phyloP scores from a whole-genome alignment of 2,329 filamentous ascomycete species.

The Talaromyces islandicus region DNA sequence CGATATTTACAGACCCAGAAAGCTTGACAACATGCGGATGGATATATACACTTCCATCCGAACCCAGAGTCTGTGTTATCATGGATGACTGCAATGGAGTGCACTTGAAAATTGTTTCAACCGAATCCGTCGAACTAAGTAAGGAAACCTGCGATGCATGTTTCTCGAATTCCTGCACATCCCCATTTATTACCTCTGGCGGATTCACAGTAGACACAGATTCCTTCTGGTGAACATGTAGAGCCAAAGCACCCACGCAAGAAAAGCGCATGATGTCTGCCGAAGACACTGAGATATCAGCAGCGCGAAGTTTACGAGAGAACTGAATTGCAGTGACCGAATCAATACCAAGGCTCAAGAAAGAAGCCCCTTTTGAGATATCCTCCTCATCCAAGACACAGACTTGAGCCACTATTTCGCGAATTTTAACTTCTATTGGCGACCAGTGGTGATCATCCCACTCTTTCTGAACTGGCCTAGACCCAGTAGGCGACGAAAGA shows the following conservation, averaged over 20 bases:
- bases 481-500: constrained; percentile 5
- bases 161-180: background rate
- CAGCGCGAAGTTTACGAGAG: constrained; percentile 23
- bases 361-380: constrained; percentile 25
- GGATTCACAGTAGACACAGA: background rate
- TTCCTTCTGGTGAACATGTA: constrained; percentile 13
- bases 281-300: constrained; percentile 23
- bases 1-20: constrained; percentile 34
- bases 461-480: background rate
- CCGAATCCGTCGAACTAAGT: constrained; percentile 14
- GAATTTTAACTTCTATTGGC: constrained; percentile 17
- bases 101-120: constrained; percentile 43
- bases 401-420: constrained; percentile 18
- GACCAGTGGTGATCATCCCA: constrained; percentile 21
- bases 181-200: background rate
- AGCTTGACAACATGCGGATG: constrained; percentile 63
- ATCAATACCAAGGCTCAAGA: constrained; percentile 27
- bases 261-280: constrained; percentile 30
- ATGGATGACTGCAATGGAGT: constrained; percentile 81
- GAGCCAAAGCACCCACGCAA: constrained; percentile 21
- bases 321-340: constrained; percentile 29
- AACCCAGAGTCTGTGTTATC: constrained; percentile 61
- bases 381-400: constrained; percentile 16
- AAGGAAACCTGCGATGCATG: constrained; percentile 14
- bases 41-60: constrained; percentile 58